Evolutionary conservation across 202 grass and related monocot species (phyloP), one percentile per base, ranked within the genome.

Genomic region (Setaria italica): DNA sequence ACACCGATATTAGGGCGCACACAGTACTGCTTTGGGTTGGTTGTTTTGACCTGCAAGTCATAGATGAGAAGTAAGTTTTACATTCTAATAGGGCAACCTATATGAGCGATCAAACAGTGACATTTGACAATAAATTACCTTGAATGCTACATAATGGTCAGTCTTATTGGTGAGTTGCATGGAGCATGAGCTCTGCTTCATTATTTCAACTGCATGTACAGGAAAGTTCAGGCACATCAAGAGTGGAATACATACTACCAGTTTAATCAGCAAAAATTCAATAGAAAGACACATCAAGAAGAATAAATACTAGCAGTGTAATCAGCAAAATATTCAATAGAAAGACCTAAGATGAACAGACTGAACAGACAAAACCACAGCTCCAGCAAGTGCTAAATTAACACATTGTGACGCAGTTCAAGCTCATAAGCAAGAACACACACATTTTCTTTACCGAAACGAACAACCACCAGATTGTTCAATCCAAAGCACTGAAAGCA

Each of bases 21-120:
- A 67, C 97, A 96, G 59, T 99, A 99, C 79, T 99, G 91, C 86
- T 94, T 99, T 29, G 97, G 97, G 83, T 99, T 99, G 72, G 97
- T 99, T 88, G 97, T 99, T 88, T 99, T 99, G 69, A 99, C 97
- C 97, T 99, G 62, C 11, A 4, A 84, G 49, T 17, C 42, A 84
- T 29, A 48, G 15, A 85, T 34, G n/a, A 42, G 49, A 14, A 25
- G 50, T 76, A 54, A 75, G 70, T 47, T 76, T 90, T 37, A 21
- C 17, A 49, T 80, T 76, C 10, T 50, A 30, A 56, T n/a, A n/a
- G 34, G 60, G 70, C 29, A 57, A 69, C 20, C 12, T 53, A 65
- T 57, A 29, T 37, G 42, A 41, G 57, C 30, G 43, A 35, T 4
- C 37, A 53, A 50, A 58, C 42, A 33, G 6, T 67, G 48, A 41